Base-by-base conservation (phyloP, 768 basidiomycete species). In the Suillus subluteus region DNA sequence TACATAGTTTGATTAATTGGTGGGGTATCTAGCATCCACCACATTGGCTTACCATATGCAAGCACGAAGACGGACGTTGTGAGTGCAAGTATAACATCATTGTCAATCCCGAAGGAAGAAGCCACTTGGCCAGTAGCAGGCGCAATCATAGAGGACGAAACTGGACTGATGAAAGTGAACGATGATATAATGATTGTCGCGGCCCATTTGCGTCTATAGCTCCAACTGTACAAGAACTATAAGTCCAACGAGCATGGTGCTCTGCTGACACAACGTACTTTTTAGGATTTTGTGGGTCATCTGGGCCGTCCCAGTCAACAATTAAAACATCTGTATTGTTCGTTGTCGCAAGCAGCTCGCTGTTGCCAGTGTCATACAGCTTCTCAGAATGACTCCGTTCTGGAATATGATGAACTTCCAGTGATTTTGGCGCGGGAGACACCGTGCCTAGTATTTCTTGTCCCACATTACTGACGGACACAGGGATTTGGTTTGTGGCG, bases 61-160 rank as follows among this genome's bases (percentile, higher is more conserved):
- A 86, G 82, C 0, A 87, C 78, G 64, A 86, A 88, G 11, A 87
- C 83, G 0, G 88, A 89, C 0, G 85, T 87, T 35, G 83, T 84
- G 77, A 93, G 83, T 1, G 85, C 86, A 23, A 86, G 76, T 4
- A 86, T 63, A 0, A 80, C 83, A 2, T 70, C 67, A 71, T 73
- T 87, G 11, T 82, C 86, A 35, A 92, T 82, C 1, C 84, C 81
- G 68, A 93, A 88, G n/a, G 86, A 75, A 3, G 73, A 65, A 3
- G 81, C 87, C 0, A 94, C 70, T 62, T 86, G 82, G 4, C 69
- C 66, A 0, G 82, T 79, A 0, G 91, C 91, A 0, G 91, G 91
- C 0, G 92, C 88, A 2, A 92, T 79, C 87, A 91, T 91, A 5
- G 91, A 86, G 6, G 92, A 94, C 0, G 91, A 87, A 0, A 92